These are phyloP conservation scores for Pseudopithomyces chartarum DNA, from an alignment of 2,329 filamentous ascomycete genomes.

Conservation along the genomic window DNA sequence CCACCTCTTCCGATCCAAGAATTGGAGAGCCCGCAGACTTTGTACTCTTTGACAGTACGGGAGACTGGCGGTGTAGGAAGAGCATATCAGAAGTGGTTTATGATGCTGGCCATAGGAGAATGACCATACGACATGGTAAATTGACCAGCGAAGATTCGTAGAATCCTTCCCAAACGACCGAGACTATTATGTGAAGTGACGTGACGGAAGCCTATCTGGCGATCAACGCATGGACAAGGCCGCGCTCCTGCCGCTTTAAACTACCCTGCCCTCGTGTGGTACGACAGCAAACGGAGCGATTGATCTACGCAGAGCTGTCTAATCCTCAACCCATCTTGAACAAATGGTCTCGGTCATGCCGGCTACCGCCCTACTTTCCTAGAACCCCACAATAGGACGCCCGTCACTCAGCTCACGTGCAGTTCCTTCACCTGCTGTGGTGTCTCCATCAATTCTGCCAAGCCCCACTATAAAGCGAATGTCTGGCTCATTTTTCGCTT, in stretches of 20 bases:
- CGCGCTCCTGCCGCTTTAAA: slow-evolving; percentile 9
- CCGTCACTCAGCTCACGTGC: neutral
- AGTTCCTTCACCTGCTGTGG: neutral
- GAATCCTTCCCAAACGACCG: neutral
- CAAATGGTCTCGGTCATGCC: neutral
- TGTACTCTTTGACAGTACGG: slow-evolving; percentile 47
- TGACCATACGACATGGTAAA: slow-evolving; percentile 36
- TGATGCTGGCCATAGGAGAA: slow-evolving; percentile 43
- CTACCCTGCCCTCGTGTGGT: neutral
- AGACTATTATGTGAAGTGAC: neutral
- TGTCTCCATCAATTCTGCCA: neutral
- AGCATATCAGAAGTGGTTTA: slow-evolving; percentile 53
- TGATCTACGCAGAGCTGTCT: slow-evolving; percentile 3
- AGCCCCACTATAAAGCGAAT: slow-evolving; percentile 1
- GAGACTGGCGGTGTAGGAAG: slow-evolving; percentile 49
- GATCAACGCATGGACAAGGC: neutral
- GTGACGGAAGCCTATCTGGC: neutral
- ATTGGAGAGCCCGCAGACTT: slow-evolving; percentile 50
- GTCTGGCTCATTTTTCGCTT: neutral
- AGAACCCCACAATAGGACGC: neutral
- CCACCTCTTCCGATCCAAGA: slow-evolving; percentile 34
- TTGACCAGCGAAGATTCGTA: slow-evolving; percentile 16
- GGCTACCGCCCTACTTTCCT: neutral
- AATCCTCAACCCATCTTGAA: neutral
- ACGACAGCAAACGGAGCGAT: slow-evolving; percentile 1